Conservation (phyloP, 306 rosid genomes). For the Luffa aegyptiaca region DNA sequence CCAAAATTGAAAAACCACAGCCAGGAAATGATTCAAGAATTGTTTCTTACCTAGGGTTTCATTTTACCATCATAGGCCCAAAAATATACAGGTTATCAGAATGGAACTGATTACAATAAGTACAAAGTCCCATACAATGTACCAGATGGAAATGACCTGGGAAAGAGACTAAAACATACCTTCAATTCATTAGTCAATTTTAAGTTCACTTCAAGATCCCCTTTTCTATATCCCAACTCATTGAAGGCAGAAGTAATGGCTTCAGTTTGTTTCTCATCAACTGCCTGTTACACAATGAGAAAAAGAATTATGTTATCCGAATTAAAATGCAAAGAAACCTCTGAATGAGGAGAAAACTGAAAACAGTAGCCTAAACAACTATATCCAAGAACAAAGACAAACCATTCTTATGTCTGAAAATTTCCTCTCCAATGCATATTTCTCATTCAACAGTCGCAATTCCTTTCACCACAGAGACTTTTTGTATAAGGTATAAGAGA, state of each 20-base stretch:
- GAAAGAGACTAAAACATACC: slow-evolving; percentile 25
- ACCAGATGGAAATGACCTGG: neutral
- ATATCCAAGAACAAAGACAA: slow-evolving; percentile 18
- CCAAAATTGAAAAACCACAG: no score
- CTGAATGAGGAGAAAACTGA: slow-evolving; percentile 2
- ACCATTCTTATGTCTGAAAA: slow-evolving; percentile 89
- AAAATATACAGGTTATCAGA: neutral
- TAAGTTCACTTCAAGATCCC: slow-evolving; percentile 76
- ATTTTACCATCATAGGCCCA: neutral
- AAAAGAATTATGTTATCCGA: neutral
- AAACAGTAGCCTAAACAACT: neutral
- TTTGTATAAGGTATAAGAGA: slow-evolving; percentile 8
- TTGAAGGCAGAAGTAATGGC: slow-evolving; percentile 58
- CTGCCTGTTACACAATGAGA: slow-evolving; percentile 35
- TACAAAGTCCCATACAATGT: neutral
- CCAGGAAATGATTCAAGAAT: neutral
- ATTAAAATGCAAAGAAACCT: slow-evolving; percentile 3
- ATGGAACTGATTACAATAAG: neutral
- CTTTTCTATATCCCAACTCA: slow-evolving; percentile 75
- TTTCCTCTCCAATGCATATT: slow-evolving; percentile 72
- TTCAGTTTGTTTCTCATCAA: slow-evolving; percentile 88
- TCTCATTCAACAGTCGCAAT: slow-evolving; percentile 63
- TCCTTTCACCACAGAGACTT: slow-evolving; percentile 47
- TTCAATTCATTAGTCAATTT: slow-evolving; percentile 75
- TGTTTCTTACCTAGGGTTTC: neutral